Base-by-base conservation (phyloP, 306 rosid genomes). In the Cucurbita pepo region DNA sequence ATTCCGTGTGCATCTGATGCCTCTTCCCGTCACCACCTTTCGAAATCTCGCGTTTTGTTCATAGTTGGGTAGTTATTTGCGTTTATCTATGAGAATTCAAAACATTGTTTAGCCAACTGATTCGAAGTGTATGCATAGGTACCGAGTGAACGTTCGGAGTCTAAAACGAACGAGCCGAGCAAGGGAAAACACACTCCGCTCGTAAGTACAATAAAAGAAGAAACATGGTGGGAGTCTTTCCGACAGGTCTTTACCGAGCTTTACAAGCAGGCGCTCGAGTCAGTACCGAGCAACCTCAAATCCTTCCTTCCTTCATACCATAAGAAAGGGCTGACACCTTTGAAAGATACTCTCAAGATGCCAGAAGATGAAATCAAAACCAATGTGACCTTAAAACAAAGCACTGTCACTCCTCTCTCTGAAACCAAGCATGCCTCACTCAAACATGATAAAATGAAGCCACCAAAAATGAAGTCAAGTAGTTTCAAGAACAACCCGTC, bases 201-300 rank as follows among this genome's bases (percentile, higher is more conserved):
- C 43, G 75, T 72, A 36, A 89, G 85, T 73, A 81, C 76, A 64
- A 56, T 75, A 54, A 91, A 94, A 86, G 99, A 87, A 70, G 99
- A 89, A 59, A 96, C 92, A 0, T 94, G 97, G 76, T 91, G 96
- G 99, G 97, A 96, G 13, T 94, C 96, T 78, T 85, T 91, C 8
- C 88, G 95, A 56, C 99, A 85, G 75, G 95, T 89, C 64, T 22
- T 88, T 8, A 51, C 73, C 34, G 97, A 94, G 72, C 92, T 94
- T 77, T 89, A 84, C 61, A 91, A 94, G 86, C 72, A 87, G 67
- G 86, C 87, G 21, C 52, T 87, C 48, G 95, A 89, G 56, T 83
- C 85, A 11, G 40, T 91, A 82, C 79, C 62, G 11, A 69, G 82
- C 19, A 56, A 73, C 14, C 79, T 89, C 77, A 77, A 48, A 75